Base-by-base conservation (phyloP, 768 basidiomycete species). In the Rhodotorula toruloides region DNA sequence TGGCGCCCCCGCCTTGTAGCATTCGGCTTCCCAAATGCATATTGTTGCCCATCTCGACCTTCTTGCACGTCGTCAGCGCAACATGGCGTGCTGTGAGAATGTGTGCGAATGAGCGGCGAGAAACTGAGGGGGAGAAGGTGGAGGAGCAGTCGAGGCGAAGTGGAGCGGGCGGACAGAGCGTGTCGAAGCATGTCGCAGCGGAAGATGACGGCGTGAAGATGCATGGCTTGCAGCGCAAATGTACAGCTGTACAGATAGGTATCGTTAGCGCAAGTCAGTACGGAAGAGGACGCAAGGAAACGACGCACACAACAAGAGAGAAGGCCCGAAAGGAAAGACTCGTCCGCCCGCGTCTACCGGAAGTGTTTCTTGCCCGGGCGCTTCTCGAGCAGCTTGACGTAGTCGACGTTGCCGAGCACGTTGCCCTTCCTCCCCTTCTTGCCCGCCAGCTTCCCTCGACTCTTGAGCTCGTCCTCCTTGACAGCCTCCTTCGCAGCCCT, bases 321-420 rank as follows among this genome's bases (percentile, higher is more conserved):
- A 54, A 22, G 36, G 22, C 14, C 8, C 42, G 25, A 29, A 17
- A 25, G 19, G 12, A 54, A 32, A 19, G 13, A 3, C 13, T 8
- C 12, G 0, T 14, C 17, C 31, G 6, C 10, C 27, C 5, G 0
- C 44, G 39, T 13, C 53, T 54, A 63, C 36, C 61, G 34, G 39
- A 63, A 63, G n/a, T 48, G 27, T 31, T 63, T 63, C 61, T 56
- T 63, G 32, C 67, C 62, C n/a, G 59, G 58, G 10, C 53, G 7
- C 54, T 32, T 29, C 48, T 68, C 67, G 46, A 50, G 53, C 58
- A 68, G 48, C 48, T 60, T 34, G 53, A 68, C 60, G 36, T 68
- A 68, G 39, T 68, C 67, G 39, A 53, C 54, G 6, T 2, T n/a
- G n/a, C 53, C 53, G 53, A 54, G 53, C 25, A 54, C 53, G 37